These are phyloP conservation scores for Candida broadrunensis DNA, from an alignment of 805 yeast species.

Conservation along the genomic window DNA sequence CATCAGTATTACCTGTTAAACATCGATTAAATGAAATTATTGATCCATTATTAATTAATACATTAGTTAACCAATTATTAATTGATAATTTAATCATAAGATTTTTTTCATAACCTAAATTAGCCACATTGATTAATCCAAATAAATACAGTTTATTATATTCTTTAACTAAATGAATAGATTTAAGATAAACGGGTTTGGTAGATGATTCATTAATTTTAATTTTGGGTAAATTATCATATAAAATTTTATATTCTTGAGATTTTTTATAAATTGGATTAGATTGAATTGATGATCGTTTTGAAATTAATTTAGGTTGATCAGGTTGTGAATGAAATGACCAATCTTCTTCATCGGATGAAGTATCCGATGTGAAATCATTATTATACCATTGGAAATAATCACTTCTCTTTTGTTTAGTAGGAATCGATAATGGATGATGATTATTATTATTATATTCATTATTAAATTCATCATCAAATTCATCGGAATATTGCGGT, in stretches of 20 bases:
- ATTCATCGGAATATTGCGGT: slow-evolving; percentile 15
- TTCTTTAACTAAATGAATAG: slow-evolving; percentile 9
- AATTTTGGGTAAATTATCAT: not conserved
- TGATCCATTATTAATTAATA: slow-evolving; percentile 19
- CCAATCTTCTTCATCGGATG: slow-evolving; percentile 19
- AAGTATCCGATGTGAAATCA: slow-evolving; percentile 17
- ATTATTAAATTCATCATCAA: slow-evolving; percentile 7
- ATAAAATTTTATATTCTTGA: not conserved
- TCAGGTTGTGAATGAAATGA: slow-evolving; percentile 2
- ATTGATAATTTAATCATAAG: slow-evolving; percentile 45
- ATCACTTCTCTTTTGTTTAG: slow-evolving; percentile 14
- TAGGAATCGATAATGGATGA: slow-evolving; percentile 2
- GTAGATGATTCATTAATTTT: slow-evolving; percentile 1
- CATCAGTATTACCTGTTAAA: slow-evolving; percentile 30
- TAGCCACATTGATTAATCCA: slow-evolving; percentile 29
- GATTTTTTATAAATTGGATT: not conserved
- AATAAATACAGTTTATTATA: slow-evolving; percentile 6
- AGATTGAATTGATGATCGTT: not conserved
- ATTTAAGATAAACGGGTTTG: slow-evolving; percentile 28
- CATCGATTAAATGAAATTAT: slow-evolving; percentile 9
- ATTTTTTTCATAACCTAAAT: slow-evolving; percentile 35
- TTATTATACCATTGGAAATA: slow-evolving; percentile 23
- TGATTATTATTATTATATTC: not conserved
- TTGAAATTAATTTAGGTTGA: not conserved
- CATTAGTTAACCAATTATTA: slow-evolving; percentile 45